These are phyloP conservation scores for Aspergillus uvarum DNA, from an alignment of 2,329 filamentous ascomycete genomes.

Conservation along the genomic window DNA sequence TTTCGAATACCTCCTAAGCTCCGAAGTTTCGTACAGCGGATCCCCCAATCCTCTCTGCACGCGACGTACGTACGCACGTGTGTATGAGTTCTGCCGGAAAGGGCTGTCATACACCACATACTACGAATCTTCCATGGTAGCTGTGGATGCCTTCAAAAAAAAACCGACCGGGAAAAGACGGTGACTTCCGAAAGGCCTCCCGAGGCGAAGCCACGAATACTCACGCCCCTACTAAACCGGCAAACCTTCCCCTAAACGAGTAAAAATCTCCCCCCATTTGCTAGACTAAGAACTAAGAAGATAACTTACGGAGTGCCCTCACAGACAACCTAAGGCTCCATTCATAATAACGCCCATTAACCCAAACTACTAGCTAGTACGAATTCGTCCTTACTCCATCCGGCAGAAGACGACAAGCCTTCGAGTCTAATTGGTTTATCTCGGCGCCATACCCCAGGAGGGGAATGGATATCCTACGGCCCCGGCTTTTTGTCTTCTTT, in stretches of 20 bases:
- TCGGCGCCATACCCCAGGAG: conserved; percentile 6
- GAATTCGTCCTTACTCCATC: neutral
- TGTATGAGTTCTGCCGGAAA: neutral
- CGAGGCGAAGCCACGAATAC: neutral
- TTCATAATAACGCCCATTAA: neutral
- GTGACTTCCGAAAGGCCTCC: neutral
- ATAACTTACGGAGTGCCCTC: too few species aligned
- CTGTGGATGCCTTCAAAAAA: neutral
- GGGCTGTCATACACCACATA: neutral
- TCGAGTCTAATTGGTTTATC: conserved; percentile 1
- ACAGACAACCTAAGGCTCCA: neutral
- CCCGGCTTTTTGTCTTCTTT: neutral
- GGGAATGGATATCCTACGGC: conserved; percentile 4
- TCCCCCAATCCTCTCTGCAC: neutral
- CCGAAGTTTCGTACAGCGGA: neutral
- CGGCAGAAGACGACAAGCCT: neutral
- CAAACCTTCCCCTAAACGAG: conserved; percentile 6
- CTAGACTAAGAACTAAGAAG: too few species aligned
- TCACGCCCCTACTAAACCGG: neutral
- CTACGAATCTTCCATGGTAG: neutral
- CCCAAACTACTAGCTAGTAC: neutral
- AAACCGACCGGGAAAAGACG: neutral
- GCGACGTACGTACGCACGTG: too few species aligned
- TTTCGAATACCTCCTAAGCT: neutral
- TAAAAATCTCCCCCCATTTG: neutral